A percentile compares a stretch with the other conserved stretches of the same genome.
phyloP scores from a whole-genome alignment of 805 yeast genomes.

The Teunomyces stri region DNA sequence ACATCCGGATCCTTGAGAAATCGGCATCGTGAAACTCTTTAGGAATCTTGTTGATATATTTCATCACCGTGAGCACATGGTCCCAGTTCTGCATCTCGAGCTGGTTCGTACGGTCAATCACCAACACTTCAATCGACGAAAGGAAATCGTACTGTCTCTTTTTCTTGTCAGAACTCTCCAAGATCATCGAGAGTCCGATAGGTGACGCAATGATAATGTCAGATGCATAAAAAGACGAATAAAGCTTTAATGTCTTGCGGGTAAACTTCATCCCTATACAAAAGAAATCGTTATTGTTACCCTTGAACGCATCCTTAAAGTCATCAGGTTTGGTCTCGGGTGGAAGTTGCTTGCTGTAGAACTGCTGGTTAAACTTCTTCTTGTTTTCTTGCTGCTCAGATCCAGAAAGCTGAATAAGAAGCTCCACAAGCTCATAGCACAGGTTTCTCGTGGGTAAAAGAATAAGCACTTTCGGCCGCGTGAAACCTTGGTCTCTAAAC shows the following conservation, averaged over 20 bases:
- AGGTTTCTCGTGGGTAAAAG: slow-evolving; percentile 81
- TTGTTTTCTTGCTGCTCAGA: slow-evolving; percentile 77
- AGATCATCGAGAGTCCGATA: slow-evolving; percentile 71
- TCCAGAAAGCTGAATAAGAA: slow-evolving; percentile 60
- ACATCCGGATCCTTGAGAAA: slow-evolving; percentile 86
- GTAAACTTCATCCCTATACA: slow-evolving; percentile 89
- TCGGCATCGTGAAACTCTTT: slow-evolving; percentile 76
- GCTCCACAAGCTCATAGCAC: slow-evolving; percentile 66
- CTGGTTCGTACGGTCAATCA: slow-evolving; percentile 82
- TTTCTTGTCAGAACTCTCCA: slow-evolving; percentile 57
- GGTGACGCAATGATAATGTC: slow-evolving; percentile 92
- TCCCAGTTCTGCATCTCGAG: slow-evolving; percentile 93
- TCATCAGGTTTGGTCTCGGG: slow-evolving; percentile 74
- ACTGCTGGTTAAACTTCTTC: slow-evolving; percentile 71
- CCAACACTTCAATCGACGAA: slow-evolving; percentile 79
- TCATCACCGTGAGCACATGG: slow-evolving; percentile 64
- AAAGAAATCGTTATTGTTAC: slow-evolving; percentile 90
- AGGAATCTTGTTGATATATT: slow-evolving; percentile 74
- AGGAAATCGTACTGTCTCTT: slow-evolving; percentile 76
- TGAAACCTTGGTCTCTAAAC: slow-evolving; percentile 89
- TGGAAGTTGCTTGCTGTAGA: slow-evolving; percentile 49
- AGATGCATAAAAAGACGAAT: slow-evolving; percentile 77
- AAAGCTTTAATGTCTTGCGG: slow-evolving; percentile 79
- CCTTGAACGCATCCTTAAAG: slow-evolving; percentile 74
- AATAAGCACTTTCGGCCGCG: slow-evolving; percentile 84